Evolutionary conservation across 2,329 filamentous ascomycete genomes (phyloP).

Genomic region (Epichloe uncinata): DNA sequence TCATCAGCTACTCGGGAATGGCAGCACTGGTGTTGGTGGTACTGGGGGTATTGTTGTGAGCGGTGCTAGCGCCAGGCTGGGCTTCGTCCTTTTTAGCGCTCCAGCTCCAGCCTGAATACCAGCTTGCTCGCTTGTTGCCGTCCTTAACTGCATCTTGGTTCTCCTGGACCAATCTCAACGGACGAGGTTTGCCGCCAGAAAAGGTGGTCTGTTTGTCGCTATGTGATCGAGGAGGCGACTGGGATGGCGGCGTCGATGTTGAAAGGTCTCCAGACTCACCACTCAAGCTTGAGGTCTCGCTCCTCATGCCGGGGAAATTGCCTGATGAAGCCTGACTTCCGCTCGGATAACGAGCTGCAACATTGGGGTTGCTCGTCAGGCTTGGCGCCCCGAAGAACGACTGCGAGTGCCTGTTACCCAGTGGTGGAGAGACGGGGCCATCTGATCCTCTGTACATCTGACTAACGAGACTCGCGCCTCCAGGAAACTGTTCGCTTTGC

Average conservation of each 20-base stretch:
- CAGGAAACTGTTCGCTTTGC: constrained; percentile 50
- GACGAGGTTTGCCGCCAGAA: constrained; percentile 61
- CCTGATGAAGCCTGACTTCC: constrained; percentile 35
- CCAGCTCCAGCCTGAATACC: constrained; percentile 47
- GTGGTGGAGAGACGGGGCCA: constrained; percentile 45
- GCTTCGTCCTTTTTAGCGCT: constrained; percentile 34
- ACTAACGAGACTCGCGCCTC: constrained; percentile 61
- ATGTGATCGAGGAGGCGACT: constrained; percentile 40
- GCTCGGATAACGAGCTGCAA: constrained; percentile 37
- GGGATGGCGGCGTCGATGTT: constrained; percentile 28
- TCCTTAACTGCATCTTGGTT: constrained; percentile 37
- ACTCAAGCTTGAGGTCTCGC: constrained; percentile 50
- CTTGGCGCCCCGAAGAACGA: constrained; percentile 47
- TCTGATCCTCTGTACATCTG: constrained; percentile 78
- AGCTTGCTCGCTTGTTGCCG: constrained; percentile 47
- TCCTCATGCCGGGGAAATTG: constrained; percentile 62
- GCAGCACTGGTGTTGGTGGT: constrained; percentile 17
- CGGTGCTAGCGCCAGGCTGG: constrained; percentile 13
- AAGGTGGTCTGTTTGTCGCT: constrained; percentile 45
- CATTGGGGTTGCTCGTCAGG: constrained; percentile 36
- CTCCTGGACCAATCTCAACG: constrained; percentile 78
- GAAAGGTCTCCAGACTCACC: constrained; percentile 48
- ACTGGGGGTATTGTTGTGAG: constrained; percentile 15
- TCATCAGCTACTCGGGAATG: constrained; percentile 21
- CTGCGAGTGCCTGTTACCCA: constrained; percentile 45